Percentiles rank a stretch among this genome's conserved stretches.
phyloP scores from a whole-genome alignment of 441 rosid genomes.

The Gossypium laxum region DNA sequence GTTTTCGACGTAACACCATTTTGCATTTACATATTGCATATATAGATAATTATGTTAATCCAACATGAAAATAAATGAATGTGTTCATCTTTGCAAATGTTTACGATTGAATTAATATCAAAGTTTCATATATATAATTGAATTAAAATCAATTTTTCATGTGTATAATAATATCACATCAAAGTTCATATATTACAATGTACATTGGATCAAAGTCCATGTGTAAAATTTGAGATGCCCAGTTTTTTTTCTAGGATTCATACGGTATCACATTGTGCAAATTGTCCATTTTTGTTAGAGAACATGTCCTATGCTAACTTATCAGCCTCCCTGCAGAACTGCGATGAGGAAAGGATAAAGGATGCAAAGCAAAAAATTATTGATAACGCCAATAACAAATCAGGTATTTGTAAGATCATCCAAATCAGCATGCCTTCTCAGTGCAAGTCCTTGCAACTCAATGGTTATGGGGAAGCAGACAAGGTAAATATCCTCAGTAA shows the following conservation, averaged over 20 bases:
- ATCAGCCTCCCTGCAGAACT: slow-evolving; percentile 21
- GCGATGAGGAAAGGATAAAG: slow-evolving; percentile 17
- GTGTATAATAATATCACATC: too few species aligned
- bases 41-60: too few species aligned
- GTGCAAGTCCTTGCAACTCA: slow-evolving; percentile 33
- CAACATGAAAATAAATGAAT: too few species aligned
- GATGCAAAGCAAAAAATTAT: slow-evolving; percentile 20
- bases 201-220: too few species aligned
- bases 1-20: too few species aligned
- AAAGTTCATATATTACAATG: too few species aligned
- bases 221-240: too few species aligned
- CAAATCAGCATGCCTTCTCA: slow-evolving; percentile 32
- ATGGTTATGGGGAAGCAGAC: slow-evolving; percentile 23
- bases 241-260: background rate
- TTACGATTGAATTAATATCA: too few species aligned
- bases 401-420: background rate
- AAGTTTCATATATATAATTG: too few species aligned
- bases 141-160: too few species aligned
- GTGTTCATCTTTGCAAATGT: too few species aligned
- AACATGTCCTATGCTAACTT: background rate
- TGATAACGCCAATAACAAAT: background rate
- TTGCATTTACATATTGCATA: too few species aligned
- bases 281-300: background rate
- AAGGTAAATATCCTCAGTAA: slow-evolving; percentile 26
- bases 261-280: background rate